Evolutionary conservation across 2,329 filamentous ascomycete genomes (phyloP).

Genomic region (Arthrobotrys conoides): DNA sequence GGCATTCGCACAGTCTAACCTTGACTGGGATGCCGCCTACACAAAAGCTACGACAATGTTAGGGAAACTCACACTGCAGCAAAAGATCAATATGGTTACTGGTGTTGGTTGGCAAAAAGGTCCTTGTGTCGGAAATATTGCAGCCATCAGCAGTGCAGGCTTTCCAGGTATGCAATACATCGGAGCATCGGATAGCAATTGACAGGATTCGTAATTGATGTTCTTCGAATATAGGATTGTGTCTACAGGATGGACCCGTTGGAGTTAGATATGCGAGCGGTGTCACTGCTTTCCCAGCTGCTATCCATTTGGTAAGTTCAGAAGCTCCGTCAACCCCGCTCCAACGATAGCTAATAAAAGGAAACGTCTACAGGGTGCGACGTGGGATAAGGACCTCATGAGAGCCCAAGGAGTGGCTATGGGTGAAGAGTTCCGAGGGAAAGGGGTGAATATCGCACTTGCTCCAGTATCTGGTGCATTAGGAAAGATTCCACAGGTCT

Average conservation of each 20-base stretch:
- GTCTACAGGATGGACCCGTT: slow-evolving; percentile 86
- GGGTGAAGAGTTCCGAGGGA: slow-evolving; percentile 80
- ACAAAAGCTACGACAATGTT: slow-evolving; percentile 83
- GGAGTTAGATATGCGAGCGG: slow-evolving; percentile 84
- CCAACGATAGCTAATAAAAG: neutral
- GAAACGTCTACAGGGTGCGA: slow-evolving; percentile 73
- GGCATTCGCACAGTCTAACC: slow-evolving; percentile 48
- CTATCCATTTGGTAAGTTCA: slow-evolving; percentile 49
- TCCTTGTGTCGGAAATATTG: slow-evolving; percentile 60
- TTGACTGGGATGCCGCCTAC: slow-evolving; percentile 81
- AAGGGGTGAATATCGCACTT: slow-evolving; percentile 81
- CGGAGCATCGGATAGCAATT: slow-evolving; percentile 61
- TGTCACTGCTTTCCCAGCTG: slow-evolving; percentile 84
- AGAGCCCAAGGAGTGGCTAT: slow-evolving; percentile 79
- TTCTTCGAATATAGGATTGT: slow-evolving; percentile 79
- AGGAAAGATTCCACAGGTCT: slow-evolving; percentile 51
- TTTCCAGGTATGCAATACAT: slow-evolving; percentile 53
- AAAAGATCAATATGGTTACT: slow-evolving; percentile 96
- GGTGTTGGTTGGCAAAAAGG: slow-evolving; percentile 79
- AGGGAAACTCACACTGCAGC: slow-evolving; percentile 82
- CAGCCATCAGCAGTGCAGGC: slow-evolving; percentile 44
- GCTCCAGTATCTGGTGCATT: slow-evolving; percentile 76
- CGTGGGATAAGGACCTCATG: slow-evolving; percentile 82
- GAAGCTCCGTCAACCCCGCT: slow-evolving; percentile 72
- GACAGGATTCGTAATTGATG: slow-evolving; percentile 53